Evolutionary conservation across 2,329 filamentous ascomycete species (phyloP), one percentile per base, ranked within the genome.

Genomic region (Emericellopsis cladophorae): DNA sequence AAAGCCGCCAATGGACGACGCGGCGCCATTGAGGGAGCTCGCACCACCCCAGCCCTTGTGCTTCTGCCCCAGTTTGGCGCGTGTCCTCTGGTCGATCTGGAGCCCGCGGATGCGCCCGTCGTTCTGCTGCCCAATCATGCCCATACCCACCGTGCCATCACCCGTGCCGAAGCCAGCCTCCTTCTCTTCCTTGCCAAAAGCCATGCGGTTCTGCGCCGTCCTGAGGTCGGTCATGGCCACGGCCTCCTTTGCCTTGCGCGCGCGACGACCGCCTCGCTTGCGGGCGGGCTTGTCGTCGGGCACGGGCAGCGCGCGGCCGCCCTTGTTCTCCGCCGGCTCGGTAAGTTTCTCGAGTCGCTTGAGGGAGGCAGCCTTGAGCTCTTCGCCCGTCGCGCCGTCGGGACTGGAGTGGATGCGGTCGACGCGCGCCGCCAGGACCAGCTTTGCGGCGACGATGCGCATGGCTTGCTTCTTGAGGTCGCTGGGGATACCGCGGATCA

Each of bases 161-260:
- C 88, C 86, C 1, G 78, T 79, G 31, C 88, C 90, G 57, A 93
- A 96, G 26, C 89, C 90, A 1, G 92, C 81, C 61, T 98, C 92
- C 52, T 79, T 81, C 62, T 98, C 92, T 60, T 96, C 90, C 58
- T 94, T 92, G 44, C 89, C 89, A 54, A 98, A 98, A 0, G 81
- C 87, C 76, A 98, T 82, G 41, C 92, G 78, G 64, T 98, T 98
- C 62, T 96, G 92, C 5, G 88, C 88, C 60, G 96, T 95, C 48
- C 89, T 81, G 24, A 98, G 68, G 42, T 98, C 92, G 0, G 92
- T 98, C 87, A 95, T 94, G 45, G 92, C 90, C 7, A 86, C 86
- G 4, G 90, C 89, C 61, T 95, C 92, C 72, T 98, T 98, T 45
- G 90, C 90, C 61, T 95, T 95, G 43, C 92, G 72, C 11, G 89